A percentile compares a stretch with the other conserved stretches of the same genome.
phyloP scores from a whole-genome alignment of 1,284 basidiomycete species.

The Ganoderma lingzhi region DNA sequence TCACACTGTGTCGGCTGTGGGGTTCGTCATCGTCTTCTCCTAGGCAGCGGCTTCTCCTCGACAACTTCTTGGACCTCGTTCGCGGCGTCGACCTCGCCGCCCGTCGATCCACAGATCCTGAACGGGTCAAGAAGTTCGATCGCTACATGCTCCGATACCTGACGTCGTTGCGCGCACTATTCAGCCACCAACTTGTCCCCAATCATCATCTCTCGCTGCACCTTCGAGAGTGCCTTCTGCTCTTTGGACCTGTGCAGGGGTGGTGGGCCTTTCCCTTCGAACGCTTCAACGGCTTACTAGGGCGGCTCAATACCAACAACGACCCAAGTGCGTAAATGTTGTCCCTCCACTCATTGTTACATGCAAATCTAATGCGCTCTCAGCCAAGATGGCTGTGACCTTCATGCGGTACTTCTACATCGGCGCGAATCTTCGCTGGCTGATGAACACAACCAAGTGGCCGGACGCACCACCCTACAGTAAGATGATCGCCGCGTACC shows the following conservation, averaged over 20 bases:
- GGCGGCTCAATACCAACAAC: constrained; percentile 21
- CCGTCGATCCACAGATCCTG: constrained; percentile 7
- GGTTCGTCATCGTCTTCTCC: constrained; percentile 23
- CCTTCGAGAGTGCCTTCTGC: constrained; percentile 35
- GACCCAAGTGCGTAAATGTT: neutral
- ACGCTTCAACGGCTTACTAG: constrained; percentile 28
- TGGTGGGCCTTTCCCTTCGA: constrained; percentile 37
- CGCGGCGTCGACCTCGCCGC: constrained; percentile 13
- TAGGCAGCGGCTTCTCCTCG: constrained; percentile 36
- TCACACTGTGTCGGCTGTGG: constrained; percentile 47
- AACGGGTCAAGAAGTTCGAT: constrained; percentile 30
- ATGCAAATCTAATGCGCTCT: neutral
- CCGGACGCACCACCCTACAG: neutral
- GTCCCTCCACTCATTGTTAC: neutral
- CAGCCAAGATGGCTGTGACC: constrained; percentile 23
- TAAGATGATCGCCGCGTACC: constrained; percentile 1
- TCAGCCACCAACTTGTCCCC: constrained; percentile 39
- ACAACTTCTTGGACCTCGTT: constrained; percentile 42
- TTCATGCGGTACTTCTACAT: constrained; percentile 27
- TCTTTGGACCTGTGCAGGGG: constrained; percentile 46
- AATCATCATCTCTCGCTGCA: constrained; percentile 51
- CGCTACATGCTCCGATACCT: constrained; percentile 43
- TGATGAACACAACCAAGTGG: constrained; percentile 17
- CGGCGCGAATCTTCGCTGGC: constrained; percentile 16
- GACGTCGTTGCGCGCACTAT: constrained; percentile 38